Base-by-base conservation (phyloP, 2,329 filamentous ascomycete genomes). In the Didymella exigua region DNA sequence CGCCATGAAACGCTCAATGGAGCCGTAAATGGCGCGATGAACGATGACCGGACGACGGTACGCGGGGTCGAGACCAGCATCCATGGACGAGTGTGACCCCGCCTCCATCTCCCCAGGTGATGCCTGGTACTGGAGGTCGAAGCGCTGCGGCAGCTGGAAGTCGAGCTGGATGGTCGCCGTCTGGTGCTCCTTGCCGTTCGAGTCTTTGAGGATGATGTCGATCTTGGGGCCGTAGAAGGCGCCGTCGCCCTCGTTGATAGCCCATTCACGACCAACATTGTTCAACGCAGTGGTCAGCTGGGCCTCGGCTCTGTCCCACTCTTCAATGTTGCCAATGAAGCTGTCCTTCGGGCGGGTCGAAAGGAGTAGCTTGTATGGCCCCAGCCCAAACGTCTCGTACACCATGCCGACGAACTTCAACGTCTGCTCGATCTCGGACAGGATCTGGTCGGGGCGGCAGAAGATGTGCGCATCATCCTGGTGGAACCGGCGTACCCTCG, bases 141-240 rank as follows among this genome's bases (percentile, higher is more conserved):
- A 96, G 11, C 91, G 85, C 69, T 90, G 89, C 1, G 91, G 91
- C 2, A 96, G 81, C 75, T 96, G 92, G 72, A 96, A 96, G 72
- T 96, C 91, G 24, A 96, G 84, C 77, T 96, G 91, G 45, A 96
- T 88, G 0, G 91, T 96, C 3, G 91, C 92, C 2, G 92, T 90
- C 71, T 96, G 91, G 70, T 96, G 91, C 67, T 92, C 89, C 70
- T 93, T 96, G 7, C 90, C 90, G 9, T 72, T 67, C 1, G 88
- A 87, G 69, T 96, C 91, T 57, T 84, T 85, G 40, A 96, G 76
- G 33, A 96, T 86, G 38, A 96, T 89, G 69, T 96, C 91, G 61
- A 96, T 96, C 77, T 96, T 96, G 27, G 92, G 91, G 0, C 92
- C 91, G 68, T 96, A 96, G 69, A 96, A 96, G 4, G 91, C 91